Percentiles rank a stretch among this genome's conserved stretches.
phyloP scores from a whole-genome alignment of 2,329 filamentous ascomycete species.

The Cladosporium sp. region DNA sequence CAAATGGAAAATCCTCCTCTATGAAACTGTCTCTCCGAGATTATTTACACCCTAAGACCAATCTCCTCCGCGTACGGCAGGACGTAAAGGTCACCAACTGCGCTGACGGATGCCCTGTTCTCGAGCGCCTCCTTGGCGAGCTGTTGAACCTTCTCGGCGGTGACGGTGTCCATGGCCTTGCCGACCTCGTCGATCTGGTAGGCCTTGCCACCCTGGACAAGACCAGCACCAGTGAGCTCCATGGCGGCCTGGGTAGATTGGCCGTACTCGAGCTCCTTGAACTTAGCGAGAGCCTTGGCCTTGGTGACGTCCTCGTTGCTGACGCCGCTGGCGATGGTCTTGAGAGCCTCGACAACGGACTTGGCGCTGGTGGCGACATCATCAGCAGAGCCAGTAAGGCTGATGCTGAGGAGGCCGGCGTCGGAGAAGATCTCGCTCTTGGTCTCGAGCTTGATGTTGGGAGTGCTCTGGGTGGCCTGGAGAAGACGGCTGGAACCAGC shows the following conservation, averaged over 20 bases:
- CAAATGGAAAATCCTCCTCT: constrained; percentile 22
- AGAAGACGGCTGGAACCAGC: constrained; percentile 85
- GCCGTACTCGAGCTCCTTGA: constrained; percentile 76
- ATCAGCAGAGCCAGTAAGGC: constrained; percentile 69
- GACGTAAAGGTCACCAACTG: constrained; percentile 85
- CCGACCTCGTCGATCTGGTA: constrained; percentile 79
- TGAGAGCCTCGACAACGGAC: constrained; percentile 74
- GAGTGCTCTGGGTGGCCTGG: constrained; percentile 66
- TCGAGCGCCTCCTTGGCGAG: constrained; percentile 83
- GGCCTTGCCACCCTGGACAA: constrained; percentile 75
- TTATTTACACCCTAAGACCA: constrained; percentile 83
- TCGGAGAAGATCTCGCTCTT: constrained; percentile 87
- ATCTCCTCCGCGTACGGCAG: constrained; percentile 93
- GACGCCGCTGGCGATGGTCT: constrained; percentile 68
- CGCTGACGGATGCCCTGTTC: constrained; percentile 80
- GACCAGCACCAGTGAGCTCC: constrained; percentile 76
- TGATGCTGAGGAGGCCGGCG: constrained; percentile 81
- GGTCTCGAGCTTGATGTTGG: constrained; percentile 66
- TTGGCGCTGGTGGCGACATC: constrained; percentile 71
- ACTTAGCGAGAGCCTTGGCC: constrained; percentile 89
- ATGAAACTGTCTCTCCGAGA: constrained; percentile 13
- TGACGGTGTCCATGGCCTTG: constrained; percentile 75
- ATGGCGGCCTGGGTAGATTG: constrained; percentile 75
- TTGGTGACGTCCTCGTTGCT: constrained; percentile 84
- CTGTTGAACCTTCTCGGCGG: constrained; percentile 82